Base-by-base conservation (phyloP, 331 rosid genomes). In the Erythrophleum ivorense region DNA sequence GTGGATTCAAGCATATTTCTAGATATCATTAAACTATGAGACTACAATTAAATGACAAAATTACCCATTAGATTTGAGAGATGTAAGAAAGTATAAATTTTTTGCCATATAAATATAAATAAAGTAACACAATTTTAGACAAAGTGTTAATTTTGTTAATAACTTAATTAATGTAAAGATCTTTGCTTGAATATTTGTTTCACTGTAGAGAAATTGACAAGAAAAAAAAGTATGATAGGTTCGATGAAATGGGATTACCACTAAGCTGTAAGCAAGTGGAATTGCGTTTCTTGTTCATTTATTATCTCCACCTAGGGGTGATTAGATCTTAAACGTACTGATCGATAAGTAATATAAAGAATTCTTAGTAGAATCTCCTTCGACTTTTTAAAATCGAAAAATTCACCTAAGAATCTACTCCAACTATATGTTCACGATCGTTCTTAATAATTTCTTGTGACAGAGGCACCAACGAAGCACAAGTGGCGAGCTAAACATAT, bases 321-420 rank as follows among this genome's bases (percentile, higher is more conserved):
- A 66, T 66, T 16, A 53, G 7, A 53, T 53, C 6, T 48, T 19
- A 34, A 55, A 66, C 16, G 59, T 64, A n/a, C 70, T 36, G 49
- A 29, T 73, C 18, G 43, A 13, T 73, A 3, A 33, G 52, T 48
- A 10, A 45, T 62, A 19, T 71, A 75, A 68, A 50, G 49, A 62
- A 45, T 31, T 53, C 19, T 21, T 54, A 24, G 24, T 43, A n/a
- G 80, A 80, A 70, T 76, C 62, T 60, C 62, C 60, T 50, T 50
- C 2, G 12, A 57, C 48, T 5, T 45, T 64, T 54, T 48, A 11
- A 46, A 75, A 48, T 63, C 21, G 62, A 67, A 79, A 59, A 79
- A 74, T 49, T 62, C 54, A 21, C n/a, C 38, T 43, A 45, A 7
- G 80, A 78, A 73, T 83, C 83, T 73, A 41, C 55, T 34, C 21